These are phyloP conservation scores for Blastosporella zonata DNA, from an alignment of 1,284 basidiomycete genomes.

Conservation along the genomic window DNA sequence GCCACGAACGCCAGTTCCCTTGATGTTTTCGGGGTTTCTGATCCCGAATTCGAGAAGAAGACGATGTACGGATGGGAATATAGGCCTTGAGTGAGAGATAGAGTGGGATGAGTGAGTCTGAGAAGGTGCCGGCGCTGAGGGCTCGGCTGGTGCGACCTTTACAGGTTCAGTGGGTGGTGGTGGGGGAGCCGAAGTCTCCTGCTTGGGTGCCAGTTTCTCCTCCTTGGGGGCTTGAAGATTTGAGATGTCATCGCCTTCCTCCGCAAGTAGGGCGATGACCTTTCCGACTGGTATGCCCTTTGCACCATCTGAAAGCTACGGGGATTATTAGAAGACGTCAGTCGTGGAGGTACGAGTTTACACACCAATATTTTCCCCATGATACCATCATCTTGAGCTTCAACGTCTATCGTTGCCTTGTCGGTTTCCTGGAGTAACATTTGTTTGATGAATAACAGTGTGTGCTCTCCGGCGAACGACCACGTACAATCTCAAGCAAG, in stretches of 20 bases:
- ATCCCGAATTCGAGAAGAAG: constrained; percentile 62
- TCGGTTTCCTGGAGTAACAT: constrained; percentile 80
- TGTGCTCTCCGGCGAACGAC: not conserved
- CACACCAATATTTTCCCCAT: constrained; percentile 89
- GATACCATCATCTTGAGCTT: constrained; percentile 95
- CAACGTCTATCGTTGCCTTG: constrained; percentile 99
- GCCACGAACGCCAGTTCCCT: constrained; percentile 79
- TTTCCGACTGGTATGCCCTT: constrained; percentile 89
- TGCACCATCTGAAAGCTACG: constrained; percentile 75
- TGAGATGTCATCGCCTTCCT: constrained; percentile 94
- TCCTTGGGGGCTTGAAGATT: constrained; percentile 76
- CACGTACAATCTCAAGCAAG: constrained; percentile 86
- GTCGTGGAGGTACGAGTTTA: constrained; percentile 3
- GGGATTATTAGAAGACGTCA: constrained; percentile 6
- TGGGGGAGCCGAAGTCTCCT: constrained; percentile 25
- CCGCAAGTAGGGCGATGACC: constrained; percentile 89
- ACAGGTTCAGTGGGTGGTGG: constrained; percentile 32
- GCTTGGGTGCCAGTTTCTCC: constrained; percentile 28
- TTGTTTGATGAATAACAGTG: constrained; percentile 3
- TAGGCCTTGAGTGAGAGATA: constrained; percentile 55
- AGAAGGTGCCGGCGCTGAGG: constrained; percentile 27
- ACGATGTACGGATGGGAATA: constrained; percentile 78
- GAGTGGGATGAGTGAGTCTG: constrained; percentile 30
- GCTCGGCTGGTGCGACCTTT: constrained; percentile 26
- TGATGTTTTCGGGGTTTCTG: constrained; percentile 54